phyloP scores from a whole-genome alignment of 176 grass and related monocot species.

The Triticum turgidum region DNA sequence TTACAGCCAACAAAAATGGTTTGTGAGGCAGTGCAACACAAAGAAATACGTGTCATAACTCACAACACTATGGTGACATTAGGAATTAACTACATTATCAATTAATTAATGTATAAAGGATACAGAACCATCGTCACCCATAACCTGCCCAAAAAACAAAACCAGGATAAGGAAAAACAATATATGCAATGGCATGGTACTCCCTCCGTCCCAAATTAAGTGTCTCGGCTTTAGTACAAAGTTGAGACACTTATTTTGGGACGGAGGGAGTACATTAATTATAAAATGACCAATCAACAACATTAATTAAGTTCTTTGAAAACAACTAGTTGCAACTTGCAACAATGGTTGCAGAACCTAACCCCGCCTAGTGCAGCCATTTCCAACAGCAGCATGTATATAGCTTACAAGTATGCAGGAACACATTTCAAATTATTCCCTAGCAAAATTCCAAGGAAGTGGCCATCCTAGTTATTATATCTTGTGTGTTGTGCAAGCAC shows the following conservation, averaged over 20 bases:
- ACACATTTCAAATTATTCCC: no score
- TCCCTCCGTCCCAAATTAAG: no score
- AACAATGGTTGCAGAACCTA: background rate
- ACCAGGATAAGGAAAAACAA: conserved; percentile 13
- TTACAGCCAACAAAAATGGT: background rate
- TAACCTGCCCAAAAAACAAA: conserved; percentile 46
- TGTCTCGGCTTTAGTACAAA: no score
- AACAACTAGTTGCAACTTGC: background rate
- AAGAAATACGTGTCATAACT: background rate
- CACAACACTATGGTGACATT: background rate
- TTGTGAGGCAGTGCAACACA: background rate
- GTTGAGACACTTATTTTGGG: no score
- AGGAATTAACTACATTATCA: background rate
- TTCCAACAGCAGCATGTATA: background rate
- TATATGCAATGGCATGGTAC: background rate
- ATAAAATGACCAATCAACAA: background rate
- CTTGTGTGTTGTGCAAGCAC: rapidly evolving
- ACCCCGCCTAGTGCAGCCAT: background rate
- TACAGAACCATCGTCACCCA: conserved; percentile 90
- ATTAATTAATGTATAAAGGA: conserved; percentile 33
- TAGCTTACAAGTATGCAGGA: background rate
- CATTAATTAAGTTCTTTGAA: background rate
- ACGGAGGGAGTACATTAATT: background rate
- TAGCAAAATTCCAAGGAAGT: no score
- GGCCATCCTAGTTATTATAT: no score